Base-by-base conservation (phyloP, 2,329 filamentous ascomycete species). In the Curvularia hawaiiensis region DNA sequence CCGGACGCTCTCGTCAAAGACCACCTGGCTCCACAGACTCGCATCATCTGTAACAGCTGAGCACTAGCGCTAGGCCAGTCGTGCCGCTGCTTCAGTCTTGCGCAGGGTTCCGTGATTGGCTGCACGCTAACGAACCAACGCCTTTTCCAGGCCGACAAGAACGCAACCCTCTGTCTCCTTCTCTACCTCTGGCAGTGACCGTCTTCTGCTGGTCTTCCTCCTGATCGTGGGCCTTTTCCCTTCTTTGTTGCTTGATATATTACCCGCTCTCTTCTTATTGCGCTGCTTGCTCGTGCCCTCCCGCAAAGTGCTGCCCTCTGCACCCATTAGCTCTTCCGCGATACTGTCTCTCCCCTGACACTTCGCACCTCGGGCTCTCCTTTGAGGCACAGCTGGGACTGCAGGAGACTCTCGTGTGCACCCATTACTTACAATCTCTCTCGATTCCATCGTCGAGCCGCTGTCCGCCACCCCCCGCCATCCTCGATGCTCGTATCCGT, bases 381-480 rank as follows among this genome's bases (percentile, higher is more conserved):
- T 70, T 70, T 70, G 67, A 70, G 67, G 67, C 66, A 60, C 67
- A 70, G 67, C 66, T 66, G 63, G 67, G 63, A 66, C 67, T 70
- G 67, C 67, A 70, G 67, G 67, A 69, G 65, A 61, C 52, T 52
- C 59, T 63, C 58, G 60, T 61, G 60, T 54, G 58, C 56, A 58
- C 47, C 28, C 56, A 50, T 58, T 46, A 52, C 39, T 56, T 46
- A 35, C 33, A 24, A 11, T 39, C 26, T 43, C 47, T 38, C 31
- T 49, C 48, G 38, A 47, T 38, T 40, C 45, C 39, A 40, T 44
- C 47, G 3, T 35, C 33, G 16, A 12, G 14, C 33, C 56, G 51
- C 50, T 62, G 61, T 64, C 49, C 52, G 55, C 53, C 26, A 44
- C 8, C 38, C 26, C 30, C 33, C 28, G 30, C n/a, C n/a, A 10